Evolutionary conservation across 179 eudicot species (phyloP).

Genomic region (Nepenthes alata): DNA sequence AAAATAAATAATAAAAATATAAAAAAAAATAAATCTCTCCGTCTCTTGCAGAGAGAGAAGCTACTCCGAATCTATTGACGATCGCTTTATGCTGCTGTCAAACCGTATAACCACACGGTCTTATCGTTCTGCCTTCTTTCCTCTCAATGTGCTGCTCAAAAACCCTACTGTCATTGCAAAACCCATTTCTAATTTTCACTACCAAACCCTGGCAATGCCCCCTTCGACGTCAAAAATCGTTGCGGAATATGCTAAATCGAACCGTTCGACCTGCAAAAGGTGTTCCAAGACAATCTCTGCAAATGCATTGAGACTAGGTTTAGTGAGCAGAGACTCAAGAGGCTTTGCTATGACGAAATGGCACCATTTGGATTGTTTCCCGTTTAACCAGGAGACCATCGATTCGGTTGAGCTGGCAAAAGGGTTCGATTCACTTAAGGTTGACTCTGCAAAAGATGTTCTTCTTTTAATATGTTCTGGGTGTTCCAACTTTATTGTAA

Average conservation of each 20-base stretch:
- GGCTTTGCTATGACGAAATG: constrained; percentile 54
- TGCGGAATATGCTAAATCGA: constrained; percentile 73
- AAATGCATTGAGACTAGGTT: constrained; percentile 40
- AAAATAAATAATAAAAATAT: too few relatives aligned
- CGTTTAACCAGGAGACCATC: constrained; percentile 20
- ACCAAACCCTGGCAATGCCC: not conserved
- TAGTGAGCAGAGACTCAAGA: constrained; percentile 30
- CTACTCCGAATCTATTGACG: too few relatives aligned
- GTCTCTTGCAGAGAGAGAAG: too few relatives aligned
- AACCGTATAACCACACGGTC: too few relatives aligned
- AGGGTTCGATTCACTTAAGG: constrained; percentile 64
- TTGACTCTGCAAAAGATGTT: not conserved
- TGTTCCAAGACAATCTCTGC: constrained; percentile 36
- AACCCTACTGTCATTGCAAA: too few relatives aligned
- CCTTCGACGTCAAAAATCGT: constrained; percentile 28
- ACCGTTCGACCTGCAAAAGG: constrained; percentile 53
- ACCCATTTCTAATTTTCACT: not conserved
- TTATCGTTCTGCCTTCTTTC: too few relatives aligned
- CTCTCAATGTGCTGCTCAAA: too few relatives aligned
- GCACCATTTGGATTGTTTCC: constrained; percentile 55
- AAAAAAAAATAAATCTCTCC: too few relatives aligned
- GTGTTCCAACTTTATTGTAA: not conserved
- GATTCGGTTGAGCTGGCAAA: constrained; percentile 26
- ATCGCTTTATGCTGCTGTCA: too few relatives aligned
- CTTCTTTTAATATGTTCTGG: not conserved